Percentiles rank a stretch among this genome's conserved stretches.
These are phyloP conservation scores for Curvularia sp. DNA, from an alignment of 2,329 filamentous ascomycete genomes.

Conservation along the genomic window DNA sequence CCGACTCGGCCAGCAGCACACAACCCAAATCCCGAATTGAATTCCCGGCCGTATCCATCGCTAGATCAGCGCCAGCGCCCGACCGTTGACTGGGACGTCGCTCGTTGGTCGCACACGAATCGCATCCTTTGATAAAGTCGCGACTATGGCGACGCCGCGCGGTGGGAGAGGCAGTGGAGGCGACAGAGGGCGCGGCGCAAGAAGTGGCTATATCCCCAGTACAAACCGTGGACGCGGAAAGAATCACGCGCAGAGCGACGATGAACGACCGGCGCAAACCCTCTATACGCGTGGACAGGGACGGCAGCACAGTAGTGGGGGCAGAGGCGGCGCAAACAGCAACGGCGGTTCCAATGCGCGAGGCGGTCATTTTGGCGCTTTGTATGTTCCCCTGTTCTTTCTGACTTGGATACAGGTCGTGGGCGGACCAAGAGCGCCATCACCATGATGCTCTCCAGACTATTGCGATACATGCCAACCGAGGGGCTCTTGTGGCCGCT, in stretches of 20 bases:
- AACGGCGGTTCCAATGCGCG: constrained; percentile 11
- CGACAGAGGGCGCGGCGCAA: constrained; percentile 25
- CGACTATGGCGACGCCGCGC: constrained; percentile 41
- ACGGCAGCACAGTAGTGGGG: constrained; percentile 6
- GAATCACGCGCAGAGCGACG: constrained; percentile 21
- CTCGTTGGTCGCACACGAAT: constrained; percentile 15
- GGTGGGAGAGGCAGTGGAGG: constrained; percentile 30
- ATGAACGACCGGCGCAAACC: constrained; percentile 20
- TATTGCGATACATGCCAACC: constrained; percentile 9
- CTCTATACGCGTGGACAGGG: constrained; percentile 18
- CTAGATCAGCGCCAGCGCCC: constrained; percentile 5
- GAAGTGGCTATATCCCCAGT: constrained; percentile 15
- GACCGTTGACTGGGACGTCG: constrained; percentile 6
- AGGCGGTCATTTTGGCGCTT: constrained; percentile 8
- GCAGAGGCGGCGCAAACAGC: constrained; percentile 7
- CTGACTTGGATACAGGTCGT: constrained; percentile 19
- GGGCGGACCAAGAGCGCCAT: constrained; percentile 18
- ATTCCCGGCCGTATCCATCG: neutral
- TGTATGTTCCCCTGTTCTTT: constrained; percentile 20
- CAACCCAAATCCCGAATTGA: neutral
- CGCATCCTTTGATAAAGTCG: constrained; percentile 20
- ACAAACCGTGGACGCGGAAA: constrained; percentile 26
- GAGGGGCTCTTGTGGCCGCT: constrained; percentile 23
- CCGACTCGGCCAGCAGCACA: constrained; percentile 27
- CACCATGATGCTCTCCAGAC: constrained; percentile 15